A percentile compares a stretch with the other conserved stretches of the same genome.
Evolutionary conservation across 495 filamentous ascomycete species (phyloP).

Genomic region (Daldinia concentrica): DNA sequence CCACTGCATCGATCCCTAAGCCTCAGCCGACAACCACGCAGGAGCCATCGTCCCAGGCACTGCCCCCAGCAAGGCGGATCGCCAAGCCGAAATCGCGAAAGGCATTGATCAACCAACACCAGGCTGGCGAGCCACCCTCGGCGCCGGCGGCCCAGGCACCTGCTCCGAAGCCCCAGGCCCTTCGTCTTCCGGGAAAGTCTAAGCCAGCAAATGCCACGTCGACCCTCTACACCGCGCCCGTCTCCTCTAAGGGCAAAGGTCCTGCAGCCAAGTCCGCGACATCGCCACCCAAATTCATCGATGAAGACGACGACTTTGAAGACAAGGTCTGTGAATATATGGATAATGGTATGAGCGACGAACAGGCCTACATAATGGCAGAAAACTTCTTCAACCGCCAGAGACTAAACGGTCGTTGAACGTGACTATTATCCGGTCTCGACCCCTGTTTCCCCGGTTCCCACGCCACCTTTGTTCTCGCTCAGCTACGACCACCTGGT

Average conservation of each 20-base stretch:
- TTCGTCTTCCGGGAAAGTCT: neutral
- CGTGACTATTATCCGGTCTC: no score
- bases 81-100: neutral
- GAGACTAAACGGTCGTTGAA: no score
- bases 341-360: neutral
- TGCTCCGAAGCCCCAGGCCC: neutral
- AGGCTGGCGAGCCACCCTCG: neutral
- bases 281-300: no score
- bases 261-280: no score
- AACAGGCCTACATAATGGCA: no score
- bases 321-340: neutral
- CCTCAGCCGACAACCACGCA: neutral
- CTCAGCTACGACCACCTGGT: neutral
- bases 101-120: neutral
- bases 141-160: neutral
- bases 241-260: neutral
- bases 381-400: no score
- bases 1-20: neutral
- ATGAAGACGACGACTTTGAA: neutral
- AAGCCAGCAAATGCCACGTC: neutral
- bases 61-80: neutral
- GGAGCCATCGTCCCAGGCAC: no score
- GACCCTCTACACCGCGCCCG: neutral
- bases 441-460: no score
- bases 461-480: neutral